Base-by-base conservation (phyloP, 768 basidiomycete genomes). In the Tephrocybe sp. region DNA sequence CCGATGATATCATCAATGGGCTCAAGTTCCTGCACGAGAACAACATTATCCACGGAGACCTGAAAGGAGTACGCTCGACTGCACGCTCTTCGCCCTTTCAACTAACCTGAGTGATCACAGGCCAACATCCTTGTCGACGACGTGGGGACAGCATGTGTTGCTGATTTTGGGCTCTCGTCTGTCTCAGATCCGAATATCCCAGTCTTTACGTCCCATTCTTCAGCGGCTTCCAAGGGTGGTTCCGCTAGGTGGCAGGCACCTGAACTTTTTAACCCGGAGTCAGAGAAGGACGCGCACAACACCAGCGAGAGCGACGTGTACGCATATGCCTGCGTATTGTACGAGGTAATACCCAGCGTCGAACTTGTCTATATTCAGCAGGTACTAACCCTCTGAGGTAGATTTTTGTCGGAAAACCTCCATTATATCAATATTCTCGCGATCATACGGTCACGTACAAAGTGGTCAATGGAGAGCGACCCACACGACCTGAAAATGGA, bases 41-140 rank as follows among this genome's bases (percentile, higher is more conserved):
- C 16, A 45, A 53, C 9, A 57, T 65, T 6, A 53, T 65, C 4
- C 64, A 66, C 42, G 64, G 63, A 21, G 64, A 65, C 56, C 46
- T 65, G n/a, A 63, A 64, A 61, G 60, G 58, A 31, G 59, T 64
- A 40, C n/a, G 11, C 13, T 7, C 13, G n/a, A 36, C 39, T 5
- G 11, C 27, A 30, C 18, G 31, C 10, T 38, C 3, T 11, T 15
- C 12, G 24, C 16, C 16, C 18, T 30, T 8, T 30, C 7, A 5
- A 46, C 37, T 19, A 19, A 4, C 34, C n/a, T 16, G 10, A 18
- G 22, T 19, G n/a, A 45, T 13, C 16, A 15, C 19, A 64, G 63
- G 43, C 55, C 5, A 65, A 65, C 44, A 57, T 65, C 9, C 59
- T 65, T 12, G 49, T 65, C 0, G 49, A 55, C 5, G 38, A 42